Percentiles rank a stretch among this genome's conserved stretches.
phyloP scores from a whole-genome alignment of 805 yeast species.

The Cyberlindnera amylophila region DNA sequence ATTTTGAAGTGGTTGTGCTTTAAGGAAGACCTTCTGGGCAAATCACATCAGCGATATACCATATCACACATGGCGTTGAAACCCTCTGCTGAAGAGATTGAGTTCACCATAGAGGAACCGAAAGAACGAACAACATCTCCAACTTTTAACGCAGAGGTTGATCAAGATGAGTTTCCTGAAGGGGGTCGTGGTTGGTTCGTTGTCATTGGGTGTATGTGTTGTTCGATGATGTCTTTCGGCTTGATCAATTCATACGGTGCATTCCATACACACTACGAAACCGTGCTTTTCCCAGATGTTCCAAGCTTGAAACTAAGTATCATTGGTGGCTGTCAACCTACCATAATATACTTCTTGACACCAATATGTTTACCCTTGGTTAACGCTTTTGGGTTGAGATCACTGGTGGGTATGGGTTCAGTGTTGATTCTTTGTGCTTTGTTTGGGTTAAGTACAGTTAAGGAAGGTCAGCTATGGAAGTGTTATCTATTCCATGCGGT shows the following conservation, averaged over 20 bases:
- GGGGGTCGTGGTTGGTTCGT: constrained; percentile 19
- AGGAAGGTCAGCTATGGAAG: constrained; percentile 15
- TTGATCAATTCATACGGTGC: constrained; percentile 19
- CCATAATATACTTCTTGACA: constrained; percentile 10
- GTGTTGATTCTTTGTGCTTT: constrained; percentile 6
- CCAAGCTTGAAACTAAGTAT: constrained; percentile 12
- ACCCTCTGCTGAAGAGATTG: too few species aligned
- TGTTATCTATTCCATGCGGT: constrained; percentile 19
- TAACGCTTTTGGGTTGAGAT: constrained; percentile 16
- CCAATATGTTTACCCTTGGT: constrained; percentile 13
- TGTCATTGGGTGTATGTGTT: constrained; percentile 14
- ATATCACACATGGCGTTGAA: too few species aligned
- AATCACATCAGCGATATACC: too few species aligned
- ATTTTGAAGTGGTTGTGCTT: too few species aligned
- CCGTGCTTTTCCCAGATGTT: constrained; percentile 9
- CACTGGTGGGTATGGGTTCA: constrained; percentile 8
- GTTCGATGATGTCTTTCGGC: constrained; percentile 13
- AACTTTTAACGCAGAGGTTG: too few species aligned
- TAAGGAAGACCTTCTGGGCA: too few species aligned
- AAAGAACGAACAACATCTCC: too few species aligned
- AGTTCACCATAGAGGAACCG: too few species aligned
- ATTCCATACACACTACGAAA: constrained; percentile 17
- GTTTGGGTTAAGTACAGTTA: constrained; percentile 12
- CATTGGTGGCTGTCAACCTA: constrained; percentile 20
- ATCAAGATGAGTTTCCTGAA: constrained; percentile 4